A percentile compares a stretch with the other conserved stretches of the same genome.
Conservation (phyloP, 345 rosid genomes). For the Pseudoturritis turrita region DNA sequence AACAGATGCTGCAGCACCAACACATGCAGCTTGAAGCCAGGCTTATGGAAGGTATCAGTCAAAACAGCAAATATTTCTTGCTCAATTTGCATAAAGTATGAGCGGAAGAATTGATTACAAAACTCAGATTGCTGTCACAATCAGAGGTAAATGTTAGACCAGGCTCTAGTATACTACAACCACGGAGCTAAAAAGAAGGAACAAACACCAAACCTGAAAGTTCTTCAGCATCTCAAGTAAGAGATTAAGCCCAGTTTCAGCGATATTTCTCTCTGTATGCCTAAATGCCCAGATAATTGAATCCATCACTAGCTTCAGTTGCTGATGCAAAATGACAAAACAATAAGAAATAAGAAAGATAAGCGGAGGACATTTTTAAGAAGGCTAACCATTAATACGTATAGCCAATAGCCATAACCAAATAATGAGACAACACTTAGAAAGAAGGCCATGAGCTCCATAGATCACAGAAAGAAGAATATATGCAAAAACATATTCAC, state of each 20-base stretch:
- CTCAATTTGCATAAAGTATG: slow-evolving; percentile 48
- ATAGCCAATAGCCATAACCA: too few relatives aligned
- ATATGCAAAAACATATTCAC: slow-evolving; percentile 25
- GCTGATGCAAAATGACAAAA: slow-evolving; percentile 43
- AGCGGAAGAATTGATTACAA: slow-evolving; percentile 75
- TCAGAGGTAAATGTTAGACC: slow-evolving; percentile 11
- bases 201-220: slow-evolving; percentile 57
- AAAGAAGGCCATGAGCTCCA: slow-evolving; percentile 1
- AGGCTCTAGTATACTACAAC: slow-evolving; percentile 27
- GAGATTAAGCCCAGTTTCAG: slow-evolving; percentile 94
- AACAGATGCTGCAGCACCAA: slow-evolving; percentile 80
- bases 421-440: background rate
- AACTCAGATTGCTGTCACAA: slow-evolving; percentile 72
- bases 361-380: background rate
- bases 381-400: too few relatives aligned
- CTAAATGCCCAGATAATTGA: slow-evolving; percentile 99
- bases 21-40: slow-evolving; percentile 98
- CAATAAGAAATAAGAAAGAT: slow-evolving; percentile 8
- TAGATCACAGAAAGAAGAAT: background rate
- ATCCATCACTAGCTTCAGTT: slow-evolving; percentile 97
- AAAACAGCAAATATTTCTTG: slow-evolving; percentile 96
- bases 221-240: slow-evolving; percentile 91
- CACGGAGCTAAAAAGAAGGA: slow-evolving; percentile 36
- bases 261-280: slow-evolving; percentile 98
- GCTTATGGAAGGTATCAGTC: slow-evolving; percentile 97